phyloP scores from a whole-genome alignment of 768 basidiomycete species.

The Chiua virens region DNA sequence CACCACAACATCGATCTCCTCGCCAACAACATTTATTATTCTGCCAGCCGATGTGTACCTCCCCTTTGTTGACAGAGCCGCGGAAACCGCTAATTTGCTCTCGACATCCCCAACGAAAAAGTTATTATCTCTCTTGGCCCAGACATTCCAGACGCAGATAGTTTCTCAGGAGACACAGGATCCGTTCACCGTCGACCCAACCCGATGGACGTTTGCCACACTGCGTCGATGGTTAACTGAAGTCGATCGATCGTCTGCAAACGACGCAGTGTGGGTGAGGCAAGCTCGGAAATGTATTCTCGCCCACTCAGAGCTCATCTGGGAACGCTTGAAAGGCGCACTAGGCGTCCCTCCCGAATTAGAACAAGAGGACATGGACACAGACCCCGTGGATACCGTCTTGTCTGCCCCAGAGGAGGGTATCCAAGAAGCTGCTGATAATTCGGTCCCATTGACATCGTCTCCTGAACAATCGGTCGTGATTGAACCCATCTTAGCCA shows the following conservation, averaged over 20 bases:
- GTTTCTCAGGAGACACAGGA: constrained; percentile 29
- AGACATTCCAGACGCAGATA: constrained; percentile 54
- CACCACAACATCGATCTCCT: constrained; percentile 10
- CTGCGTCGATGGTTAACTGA: constrained; percentile 68
- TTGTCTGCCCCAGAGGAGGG: no score
- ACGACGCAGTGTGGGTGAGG: constrained; percentile 74
- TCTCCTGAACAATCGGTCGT: constrained; percentile 20
- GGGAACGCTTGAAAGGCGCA: constrained; percentile 88
- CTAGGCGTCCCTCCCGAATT: constrained; percentile 86
- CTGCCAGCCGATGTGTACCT: constrained; percentile 77
- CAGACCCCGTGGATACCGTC: no score
- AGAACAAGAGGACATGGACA: constrained; percentile 52
- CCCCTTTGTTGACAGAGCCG: constrained; percentile 82
- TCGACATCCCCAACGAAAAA: constrained; percentile 63
- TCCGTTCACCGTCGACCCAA: constrained; percentile 51
- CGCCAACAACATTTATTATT: constrained; percentile 67
- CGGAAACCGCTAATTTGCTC: constrained; percentile 72
- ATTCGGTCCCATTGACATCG: constrained; percentile 12
- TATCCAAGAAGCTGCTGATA: not conserved
- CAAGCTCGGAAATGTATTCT: constrained; percentile 75
- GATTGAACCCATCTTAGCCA: constrained; percentile 57
- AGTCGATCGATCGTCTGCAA: constrained; percentile 57
- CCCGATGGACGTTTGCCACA: constrained; percentile 70
- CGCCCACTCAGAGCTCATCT: constrained; percentile 78
- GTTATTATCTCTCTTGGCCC: constrained; percentile 69